These are phyloP conservation scores for Cocos nucifera DNA, from an alignment of 176 grass and related monocot species.

Conservation along the genomic window DNA sequence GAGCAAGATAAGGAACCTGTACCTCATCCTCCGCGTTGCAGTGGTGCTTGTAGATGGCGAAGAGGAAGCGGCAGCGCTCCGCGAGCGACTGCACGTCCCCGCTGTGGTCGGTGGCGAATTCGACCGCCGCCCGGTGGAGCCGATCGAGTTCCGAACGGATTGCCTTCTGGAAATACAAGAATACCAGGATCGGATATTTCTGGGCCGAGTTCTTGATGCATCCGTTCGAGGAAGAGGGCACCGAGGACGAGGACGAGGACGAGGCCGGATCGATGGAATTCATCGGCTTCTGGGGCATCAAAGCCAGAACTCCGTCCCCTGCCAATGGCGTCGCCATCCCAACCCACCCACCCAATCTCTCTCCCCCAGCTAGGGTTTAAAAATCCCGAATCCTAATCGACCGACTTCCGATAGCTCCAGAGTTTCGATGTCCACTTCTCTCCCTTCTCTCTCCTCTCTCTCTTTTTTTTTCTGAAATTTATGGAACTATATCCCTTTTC, in stretches of 20 bases:
- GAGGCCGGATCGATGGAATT: conserved; percentile 18
- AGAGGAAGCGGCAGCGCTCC: conserved; percentile 50
- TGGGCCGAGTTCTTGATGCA: conserved; percentile 24
- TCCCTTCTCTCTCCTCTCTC: no score
- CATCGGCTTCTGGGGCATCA: conserved; percentile 20
- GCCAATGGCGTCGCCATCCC: conserved; percentile 26
- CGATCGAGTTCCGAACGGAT: conserved; percentile 67
- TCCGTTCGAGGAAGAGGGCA: neutral
- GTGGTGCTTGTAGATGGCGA: conserved; percentile 67
- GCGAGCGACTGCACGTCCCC: conserved; percentile 26
- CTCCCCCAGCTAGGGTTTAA: no score
- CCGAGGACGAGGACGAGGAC: conserved; percentile 4
- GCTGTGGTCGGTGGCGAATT: conserved; percentile 31
- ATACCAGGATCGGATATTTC: conserved; percentile 55
- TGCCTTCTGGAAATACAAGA: conserved; percentile 93
- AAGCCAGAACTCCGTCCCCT: conserved; percentile 21
- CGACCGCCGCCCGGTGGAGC: conserved; percentile 52
- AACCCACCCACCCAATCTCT: no score
- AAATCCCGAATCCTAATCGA: no score
- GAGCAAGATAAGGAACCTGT: neutral
- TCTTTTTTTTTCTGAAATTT: no score
- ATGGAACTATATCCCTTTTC: no score
- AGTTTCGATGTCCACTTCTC: no score
- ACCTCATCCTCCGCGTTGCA: conserved; percentile 85
- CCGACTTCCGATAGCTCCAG: no score